Evolutionary conservation across 2,329 filamentous ascomycete species (phyloP), one percentile per base, ranked within the genome.

Genomic region (Talaromyces sp.): DNA sequence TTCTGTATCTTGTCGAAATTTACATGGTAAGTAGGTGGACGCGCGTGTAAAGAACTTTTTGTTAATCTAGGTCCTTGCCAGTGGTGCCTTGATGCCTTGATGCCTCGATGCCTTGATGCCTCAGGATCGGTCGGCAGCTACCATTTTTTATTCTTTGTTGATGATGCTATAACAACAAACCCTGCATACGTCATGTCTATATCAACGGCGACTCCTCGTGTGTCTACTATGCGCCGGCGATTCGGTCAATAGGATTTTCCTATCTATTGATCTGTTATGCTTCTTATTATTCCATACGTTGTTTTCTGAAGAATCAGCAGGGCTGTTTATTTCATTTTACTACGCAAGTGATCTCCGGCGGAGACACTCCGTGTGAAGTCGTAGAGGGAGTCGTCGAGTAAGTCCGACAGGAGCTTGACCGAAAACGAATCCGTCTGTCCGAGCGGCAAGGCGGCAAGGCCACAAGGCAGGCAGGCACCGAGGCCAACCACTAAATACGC

Each of bases 381-480:
- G 27, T 56, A 56, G 27, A 14, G 14, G 13, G 3, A 3, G 11
- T 27, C 7, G 27, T 35, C 2, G 27, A 24, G n/a, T n/a, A 8
- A 57, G 54, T 24, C 10, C 31, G 33, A 37, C 31, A 37, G 35
- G 4, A 52, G 50, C 50, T 43, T 59, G 56, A 59, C 56, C 56
- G 56, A 59, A 16, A 22, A 37, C 47, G 16, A 56, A 41, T 63
- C 61, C 61, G 50, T 57, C 50, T 47, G 39, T 45, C 61, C 61
- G 49, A 33, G 16, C 39, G 43, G 27, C 27, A 31, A 31, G 27
- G 27, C 37, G 14, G 49, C 33, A 39, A 35, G 27, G 27, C 37
- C 6, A 27, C 33, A 39, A 35, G 49, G 49, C 49, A 35, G 14
- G 13, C 47, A 54, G 47, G 60, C 60, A 50, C 47, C 60, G 47